Evolutionary conservation across 2,329 filamentous ascomycete species (phyloP).

Genomic region (Ceratocystis diversiconidia): DNA sequence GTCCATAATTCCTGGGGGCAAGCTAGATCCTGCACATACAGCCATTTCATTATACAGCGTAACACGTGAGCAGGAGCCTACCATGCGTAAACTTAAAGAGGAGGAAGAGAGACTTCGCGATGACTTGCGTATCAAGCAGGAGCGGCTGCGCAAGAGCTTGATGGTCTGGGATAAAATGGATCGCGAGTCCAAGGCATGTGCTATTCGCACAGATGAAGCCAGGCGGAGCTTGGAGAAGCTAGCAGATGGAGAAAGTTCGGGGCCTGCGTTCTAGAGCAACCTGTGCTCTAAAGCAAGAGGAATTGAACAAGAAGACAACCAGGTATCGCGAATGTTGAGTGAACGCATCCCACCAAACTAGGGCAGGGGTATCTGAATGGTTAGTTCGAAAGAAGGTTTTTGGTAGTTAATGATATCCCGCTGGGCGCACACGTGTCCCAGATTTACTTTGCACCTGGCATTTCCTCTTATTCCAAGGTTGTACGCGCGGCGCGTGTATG

Average conservation of each 20-base stretch:
- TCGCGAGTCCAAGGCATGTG: slow-evolving; percentile 39
- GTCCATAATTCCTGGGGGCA: slow-evolving; percentile 39
- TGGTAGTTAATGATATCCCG: slow-evolving; percentile 15
- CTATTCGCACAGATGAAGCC: slow-evolving; percentile 41
- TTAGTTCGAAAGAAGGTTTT: not conserved
- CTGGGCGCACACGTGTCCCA: not conserved
- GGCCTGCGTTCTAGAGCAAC: slow-evolving; percentile 36
- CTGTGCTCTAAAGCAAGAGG: not conserved
- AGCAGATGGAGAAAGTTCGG: slow-evolving; percentile 37
- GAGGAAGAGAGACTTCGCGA: slow-evolving; percentile 44
- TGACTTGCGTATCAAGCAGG: slow-evolving; percentile 39
- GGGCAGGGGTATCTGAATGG: not conserved
- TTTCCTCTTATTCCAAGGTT: not conserved
- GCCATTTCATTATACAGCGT: slow-evolving; percentile 33
- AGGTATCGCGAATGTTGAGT: not conserved
- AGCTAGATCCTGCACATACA: slow-evolving; percentile 34
- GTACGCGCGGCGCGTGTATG: not conserved
- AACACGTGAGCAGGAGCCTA: slow-evolving; percentile 39
- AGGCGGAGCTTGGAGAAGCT: slow-evolving; percentile 43
- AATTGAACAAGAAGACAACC: no score
- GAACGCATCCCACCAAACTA: not conserved
- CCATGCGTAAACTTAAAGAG: slow-evolving; percentile 39
- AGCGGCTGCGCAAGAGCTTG: slow-evolving; percentile 39
- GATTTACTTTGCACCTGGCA: not conserved
- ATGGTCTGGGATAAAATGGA: slow-evolving; percentile 40